Percentiles rank a stretch among this genome's conserved stretches.
phyloP scores from a whole-genome alignment of 2,329 filamentous ascomycete genomes.

The Tolypocladium tundrense region DNA sequence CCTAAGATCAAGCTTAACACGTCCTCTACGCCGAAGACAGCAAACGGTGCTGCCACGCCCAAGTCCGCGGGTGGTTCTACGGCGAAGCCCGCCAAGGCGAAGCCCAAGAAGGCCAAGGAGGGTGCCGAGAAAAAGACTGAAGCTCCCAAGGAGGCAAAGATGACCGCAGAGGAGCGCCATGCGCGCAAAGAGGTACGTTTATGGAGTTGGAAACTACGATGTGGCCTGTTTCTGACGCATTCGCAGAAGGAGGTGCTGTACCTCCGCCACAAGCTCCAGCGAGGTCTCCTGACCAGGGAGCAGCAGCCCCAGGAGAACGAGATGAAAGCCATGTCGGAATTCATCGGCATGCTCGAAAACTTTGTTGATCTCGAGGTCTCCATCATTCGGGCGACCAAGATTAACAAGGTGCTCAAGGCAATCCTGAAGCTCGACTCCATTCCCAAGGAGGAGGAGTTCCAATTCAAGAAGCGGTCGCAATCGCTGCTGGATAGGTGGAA shows the following conservation, averaged over 20 bases:
- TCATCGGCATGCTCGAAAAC: constrained; percentile 69
- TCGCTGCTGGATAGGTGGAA: constrained; percentile 83
- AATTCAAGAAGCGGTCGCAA: constrained; percentile 78
- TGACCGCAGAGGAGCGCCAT: constrained; percentile 47
- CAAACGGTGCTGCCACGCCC: constrained; percentile 48
- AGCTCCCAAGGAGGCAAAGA: constrained; percentile 43
- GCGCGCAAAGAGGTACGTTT: constrained; percentile 46
- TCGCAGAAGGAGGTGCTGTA: constrained; percentile 71
- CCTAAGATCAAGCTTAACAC: constrained; percentile 55
- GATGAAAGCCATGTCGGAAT: constrained; percentile 69
- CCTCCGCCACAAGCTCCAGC: constrained; percentile 87
- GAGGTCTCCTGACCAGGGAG: constrained; percentile 80
- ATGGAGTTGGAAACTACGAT: background rate
- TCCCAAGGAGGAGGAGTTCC: constrained; percentile 77
- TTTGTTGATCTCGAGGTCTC: constrained; percentile 72
- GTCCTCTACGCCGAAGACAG: constrained; percentile 58
- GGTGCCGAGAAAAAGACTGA: constrained; percentile 47
- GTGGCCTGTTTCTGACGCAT: constrained; percentile 19
- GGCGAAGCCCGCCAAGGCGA: constrained; percentile 43
- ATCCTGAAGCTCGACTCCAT: constrained; percentile 83
- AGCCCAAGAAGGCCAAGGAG: constrained; percentile 45
- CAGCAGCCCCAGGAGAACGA: constrained; percentile 78
- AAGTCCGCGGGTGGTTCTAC: constrained; percentile 48
- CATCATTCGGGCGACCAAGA: constrained; percentile 87
- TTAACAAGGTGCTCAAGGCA: constrained; percentile 95